Base-by-base conservation (phyloP, 345 rosid species). In the Hypericum perforatum region DNA sequence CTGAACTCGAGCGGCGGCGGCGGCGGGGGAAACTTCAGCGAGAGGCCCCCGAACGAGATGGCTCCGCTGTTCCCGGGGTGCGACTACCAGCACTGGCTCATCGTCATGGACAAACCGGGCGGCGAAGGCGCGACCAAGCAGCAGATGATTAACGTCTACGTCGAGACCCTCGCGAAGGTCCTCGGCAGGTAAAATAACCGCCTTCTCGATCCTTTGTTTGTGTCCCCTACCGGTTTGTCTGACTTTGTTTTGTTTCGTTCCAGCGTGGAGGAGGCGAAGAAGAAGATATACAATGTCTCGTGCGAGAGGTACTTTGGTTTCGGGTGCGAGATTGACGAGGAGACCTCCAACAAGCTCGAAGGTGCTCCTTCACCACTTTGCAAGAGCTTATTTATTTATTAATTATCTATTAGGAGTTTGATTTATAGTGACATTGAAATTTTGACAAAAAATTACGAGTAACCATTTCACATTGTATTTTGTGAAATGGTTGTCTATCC, bases 281-380 rank as follows among this genome's bases (percentile, higher is more conserved):
- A 76, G 78, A 74, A 78, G 70, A 89, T 94, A 42, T 94, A 89
- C 65, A 94, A 94, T 56, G 95, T 89, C 45, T 94, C 94, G 0
- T 94, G 95, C n/a, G 99, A 88, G 70, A 85, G 95, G 67, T 92
- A 92, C 64, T 72, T 89, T 56, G 98, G 97, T 5, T 92, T 92
- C 38, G 98, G 98, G 7, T 82, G 95, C 56, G 95, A 92, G 78
- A 71, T 94, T 66, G 99, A 86, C 43, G 95, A 89, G 78, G 99
- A 89, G 70, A 94, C 99, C 9, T 78, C 94, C 0, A 78, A 82
- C 71, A 86, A 85, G 82, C 82, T 94, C 0, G 94, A 94, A 78
- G 94, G 97, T 94, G 14, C 41, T 58, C n/a, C n/a, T 45, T 55
- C 53, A 22, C 32, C 32, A 22, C 32, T 22, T 22, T 22, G 32